Evolutionary conservation across 2,329 filamentous ascomycete species (phyloP), one percentile per base, ranked within the genome.

Genomic region (Onygenales sp.): DNA sequence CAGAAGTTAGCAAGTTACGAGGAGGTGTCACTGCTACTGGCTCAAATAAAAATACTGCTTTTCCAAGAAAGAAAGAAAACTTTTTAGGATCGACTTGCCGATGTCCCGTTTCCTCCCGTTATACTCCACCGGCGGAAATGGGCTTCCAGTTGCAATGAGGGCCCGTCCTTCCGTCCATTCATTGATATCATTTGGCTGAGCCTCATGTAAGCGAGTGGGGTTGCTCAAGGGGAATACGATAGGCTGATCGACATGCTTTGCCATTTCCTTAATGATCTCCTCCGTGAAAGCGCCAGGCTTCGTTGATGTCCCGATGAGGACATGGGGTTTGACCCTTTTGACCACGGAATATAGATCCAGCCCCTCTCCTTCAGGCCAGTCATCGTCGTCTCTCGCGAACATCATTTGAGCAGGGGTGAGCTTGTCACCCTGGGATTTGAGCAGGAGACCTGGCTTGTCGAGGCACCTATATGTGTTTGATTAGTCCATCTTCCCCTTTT

Each of bases 281-380:
- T 90, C 75, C 0, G 86, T 92, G 69, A 95, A 95, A 0, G 87
- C 74, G 2, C 80, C 81, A 0, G 88, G 85, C 8, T 84, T 80
- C 0, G 90, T 95, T 0, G 87, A 93, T 0, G 89, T 94, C 10
- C 90, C 90, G 56, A 95, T 83, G 0, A 95, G 76, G 1, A 92
- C 84, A 60, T 94, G 87, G 0, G 90, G 90, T 50, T 86, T 85
- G 14, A 92, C 81, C 43, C 78, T 72, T 50, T 83, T 79, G 58
- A 95, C 75, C 0, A 94, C 80, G 0, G 80, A 78, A 0, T 86
- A 73, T 0, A 95, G 78, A 54, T 79, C 75, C 6, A 76, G 73
- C 9, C 77, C 73, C 10, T 77, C 70, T 50, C 79, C 79, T 5
- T 79, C 54, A 8, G 63, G 62, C 84, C 86, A 93, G 4, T 85